phyloP scores from a whole-genome alignment of 2,329 filamentous ascomycete genomes.

The Stagonosporopsis cucurbitacearum region DNA sequence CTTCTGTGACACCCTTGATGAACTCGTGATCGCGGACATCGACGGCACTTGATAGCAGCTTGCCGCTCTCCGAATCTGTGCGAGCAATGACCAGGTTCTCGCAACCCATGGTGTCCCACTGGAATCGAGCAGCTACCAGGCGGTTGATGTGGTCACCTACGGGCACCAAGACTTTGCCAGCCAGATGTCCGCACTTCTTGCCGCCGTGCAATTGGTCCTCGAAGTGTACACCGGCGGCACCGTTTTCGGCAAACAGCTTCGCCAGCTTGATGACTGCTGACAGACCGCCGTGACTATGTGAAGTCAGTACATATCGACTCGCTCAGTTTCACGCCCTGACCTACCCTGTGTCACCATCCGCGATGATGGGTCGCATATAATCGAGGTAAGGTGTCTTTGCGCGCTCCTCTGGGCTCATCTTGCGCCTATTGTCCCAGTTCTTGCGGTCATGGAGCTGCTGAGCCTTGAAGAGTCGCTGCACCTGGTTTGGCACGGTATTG shows the following conservation, averaged over 20 bases:
- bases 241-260: constrained; percentile 96
- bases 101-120: constrained; percentile 97
- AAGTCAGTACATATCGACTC: constrained; percentile 18
- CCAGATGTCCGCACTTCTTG: constrained; percentile 97
- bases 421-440: constrained; percentile 85
- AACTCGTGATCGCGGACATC: constrained; percentile 97
- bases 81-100: constrained; percentile 95
- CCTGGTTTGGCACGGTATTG: constrained; percentile 98
- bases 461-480: constrained; percentile 93
- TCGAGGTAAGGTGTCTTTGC: constrained; percentile 82
- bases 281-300: constrained; percentile 78
- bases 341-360: constrained; percentile 88
- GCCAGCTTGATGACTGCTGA: constrained; percentile 94
- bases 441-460: constrained; percentile 97
- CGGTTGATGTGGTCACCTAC: constrained; percentile 96
- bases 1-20: constrained; percentile 84
- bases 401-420: constrained; percentile 76
- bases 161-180: constrained; percentile 93
- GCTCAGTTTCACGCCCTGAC: neutral
- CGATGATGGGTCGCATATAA: constrained; percentile 92
- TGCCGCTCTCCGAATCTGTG: constrained; percentile 94
- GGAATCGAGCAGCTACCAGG: constrained; percentile 87
- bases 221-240: constrained; percentile 94
- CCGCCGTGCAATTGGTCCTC: constrained; percentile 97
- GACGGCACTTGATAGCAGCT: constrained; percentile 85